Evolutionary conservation across 306 rosid genomes (phyloP).

Genomic region (Fragaria vesca): DNA sequence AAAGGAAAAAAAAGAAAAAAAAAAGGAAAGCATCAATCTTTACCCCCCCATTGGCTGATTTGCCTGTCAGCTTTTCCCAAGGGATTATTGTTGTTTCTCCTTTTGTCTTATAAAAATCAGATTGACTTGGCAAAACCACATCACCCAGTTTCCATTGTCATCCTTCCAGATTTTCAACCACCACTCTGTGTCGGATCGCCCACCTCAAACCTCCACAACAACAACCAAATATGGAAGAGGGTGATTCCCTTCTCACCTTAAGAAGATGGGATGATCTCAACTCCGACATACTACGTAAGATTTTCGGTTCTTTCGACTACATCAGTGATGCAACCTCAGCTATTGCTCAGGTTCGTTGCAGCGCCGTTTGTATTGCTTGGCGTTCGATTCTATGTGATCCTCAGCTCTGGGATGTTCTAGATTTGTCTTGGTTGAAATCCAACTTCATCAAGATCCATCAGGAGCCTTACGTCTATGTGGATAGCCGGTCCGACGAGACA

Average conservation of each 20-base stretch:
- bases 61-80: too few species aligned
- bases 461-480: slow-evolving; percentile 66
- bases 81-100: too few species aligned
- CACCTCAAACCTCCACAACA: not conserved
- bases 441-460: slow-evolving; percentile 61
- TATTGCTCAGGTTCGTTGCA: not conserved
- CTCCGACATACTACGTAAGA: not conserved
- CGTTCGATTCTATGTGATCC: slow-evolving; percentile 39
- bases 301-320: not conserved
- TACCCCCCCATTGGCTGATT: too few species aligned
- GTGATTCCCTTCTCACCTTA: not conserved
- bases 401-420: slow-evolving; percentile 61
- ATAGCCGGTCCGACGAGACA: slow-evolving; percentile 50
- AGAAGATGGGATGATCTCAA: not conserved
- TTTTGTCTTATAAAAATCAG: too few species aligned
- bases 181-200: too few species aligned
- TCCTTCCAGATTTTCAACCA: too few species aligned
- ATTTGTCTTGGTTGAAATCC: slow-evolving; percentile 57
- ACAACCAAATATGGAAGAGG: not conserved
- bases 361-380: not conserved
- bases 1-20: too few species aligned
- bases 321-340: not conserved
- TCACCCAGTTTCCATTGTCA: too few species aligned
- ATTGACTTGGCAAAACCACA: too few species aligned
- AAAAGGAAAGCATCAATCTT: too few species aligned